Evolutionary conservation across 2,329 filamentous ascomycete genomes (phyloP).

Genomic region (Aspergillus jensenii): DNA sequence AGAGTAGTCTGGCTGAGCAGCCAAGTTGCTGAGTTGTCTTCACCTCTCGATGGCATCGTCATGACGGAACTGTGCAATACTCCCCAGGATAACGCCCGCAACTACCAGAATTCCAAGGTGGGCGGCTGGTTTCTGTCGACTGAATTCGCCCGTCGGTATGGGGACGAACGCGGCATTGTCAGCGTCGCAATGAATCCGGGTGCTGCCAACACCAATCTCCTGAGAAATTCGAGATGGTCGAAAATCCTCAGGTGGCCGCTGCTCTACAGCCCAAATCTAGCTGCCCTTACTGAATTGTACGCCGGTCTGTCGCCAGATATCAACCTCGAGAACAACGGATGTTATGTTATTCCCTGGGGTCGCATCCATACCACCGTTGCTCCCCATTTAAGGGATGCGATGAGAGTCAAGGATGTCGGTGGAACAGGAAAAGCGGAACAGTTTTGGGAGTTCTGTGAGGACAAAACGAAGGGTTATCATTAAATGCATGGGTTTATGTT

Average conservation of each 20-base stretch:
- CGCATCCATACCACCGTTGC: constrained; percentile 10
- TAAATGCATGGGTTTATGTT: neutral
- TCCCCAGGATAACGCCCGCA: constrained; percentile 14
- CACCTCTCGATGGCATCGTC: constrained; percentile 11
- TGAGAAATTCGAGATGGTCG: constrained; percentile 6
- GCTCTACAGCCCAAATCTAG: constrained; percentile 1
- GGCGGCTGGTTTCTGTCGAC: constrained; percentile 30
- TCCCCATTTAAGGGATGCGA: constrained; percentile 1
- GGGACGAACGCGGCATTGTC: constrained; percentile 29
- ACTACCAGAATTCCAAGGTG: constrained; percentile 38
- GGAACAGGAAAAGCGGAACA: constrained; percentile 6
- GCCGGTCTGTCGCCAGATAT: constrained; percentile 5
- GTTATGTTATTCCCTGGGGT: constrained; percentile 11
- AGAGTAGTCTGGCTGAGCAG: constrained; percentile 37
- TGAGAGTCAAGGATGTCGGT: constrained; percentile 2
- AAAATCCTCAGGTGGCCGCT: constrained; percentile 7
- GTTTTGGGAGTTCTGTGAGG: constrained; percentile 12
- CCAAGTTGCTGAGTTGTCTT: constrained; percentile 19
- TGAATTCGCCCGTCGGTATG: constrained; percentile 30
- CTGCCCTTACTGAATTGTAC: constrained; percentile 8
- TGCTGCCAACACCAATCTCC: constrained; percentile 8
- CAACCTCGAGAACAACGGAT: constrained; percentile 10
- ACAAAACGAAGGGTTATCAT: constrained; percentile 8
- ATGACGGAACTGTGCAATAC: constrained; percentile 7
- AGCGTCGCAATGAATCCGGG: constrained; percentile 26